Percentiles rank a stretch among this genome's conserved stretches.
phyloP scores from a whole-genome alignment of 2,329 filamentous ascomycete species.

The Fusarium solani-melongenae region DNA sequence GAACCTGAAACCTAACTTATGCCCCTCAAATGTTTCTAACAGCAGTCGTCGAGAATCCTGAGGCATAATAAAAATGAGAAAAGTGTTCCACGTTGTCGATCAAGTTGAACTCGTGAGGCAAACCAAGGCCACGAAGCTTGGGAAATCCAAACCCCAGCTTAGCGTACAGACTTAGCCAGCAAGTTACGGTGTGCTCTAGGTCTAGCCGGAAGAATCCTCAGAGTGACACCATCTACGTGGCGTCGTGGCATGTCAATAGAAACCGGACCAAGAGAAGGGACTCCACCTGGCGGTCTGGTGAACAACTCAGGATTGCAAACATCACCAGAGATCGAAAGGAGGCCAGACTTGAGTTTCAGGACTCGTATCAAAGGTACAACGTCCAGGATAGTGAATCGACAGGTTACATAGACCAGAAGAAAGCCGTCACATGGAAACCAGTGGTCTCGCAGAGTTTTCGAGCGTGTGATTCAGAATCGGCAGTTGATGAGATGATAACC shows the following conservation, averaged over 20 bases:
- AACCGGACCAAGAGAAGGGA: constrained; percentile 2
- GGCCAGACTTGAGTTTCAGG: not conserved
- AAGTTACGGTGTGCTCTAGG: constrained; percentile 25
- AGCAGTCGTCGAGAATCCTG: not conserved
- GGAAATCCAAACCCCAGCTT: not conserved
- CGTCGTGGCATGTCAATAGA: not conserved
- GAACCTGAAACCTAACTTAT: not conserved
- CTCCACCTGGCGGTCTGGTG: constrained; percentile 28
- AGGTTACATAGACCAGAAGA: not conserved
- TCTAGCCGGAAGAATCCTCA: not conserved
- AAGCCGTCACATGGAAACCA: not conserved
- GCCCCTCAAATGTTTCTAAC: not conserved
- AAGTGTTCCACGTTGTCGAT: not conserved
- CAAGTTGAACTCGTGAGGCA: not conserved
- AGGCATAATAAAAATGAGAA: not conserved
- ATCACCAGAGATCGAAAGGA: constrained; percentile 6
- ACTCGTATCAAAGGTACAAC: not conserved
- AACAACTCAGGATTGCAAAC: not conserved
- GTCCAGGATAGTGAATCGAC: not conserved
- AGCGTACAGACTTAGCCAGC: not conserved
- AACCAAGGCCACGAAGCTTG: not conserved
- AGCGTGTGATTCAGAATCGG: constrained; percentile 18
- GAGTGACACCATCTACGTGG: constrained; percentile 2
- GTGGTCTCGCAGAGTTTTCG: constrained; percentile 7
- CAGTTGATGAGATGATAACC: constrained; percentile 27